Percentiles rank a stretch among this genome's conserved stretches.
phyloP scores from a whole-genome alignment of 768 basidiomycete species.

The Kwoniella sp. region DNA sequence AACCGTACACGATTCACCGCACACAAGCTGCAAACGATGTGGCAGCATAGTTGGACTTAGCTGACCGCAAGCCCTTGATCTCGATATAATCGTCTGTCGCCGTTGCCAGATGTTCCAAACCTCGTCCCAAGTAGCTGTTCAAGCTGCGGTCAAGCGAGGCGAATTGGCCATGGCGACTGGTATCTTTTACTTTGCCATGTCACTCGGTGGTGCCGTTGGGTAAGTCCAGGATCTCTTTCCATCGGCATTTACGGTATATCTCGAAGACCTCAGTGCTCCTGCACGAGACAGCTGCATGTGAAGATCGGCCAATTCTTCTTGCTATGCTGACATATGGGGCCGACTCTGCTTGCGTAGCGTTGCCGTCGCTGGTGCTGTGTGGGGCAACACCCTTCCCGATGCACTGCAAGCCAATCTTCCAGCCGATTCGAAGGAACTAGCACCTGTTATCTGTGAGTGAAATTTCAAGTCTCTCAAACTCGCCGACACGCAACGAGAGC shows the following conservation, averaged over 20 bases:
- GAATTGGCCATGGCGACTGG: conserved; percentile 17
- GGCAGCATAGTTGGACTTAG: no score
- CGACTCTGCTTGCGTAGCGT: conserved; percentile 1
- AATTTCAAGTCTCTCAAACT: background rate
- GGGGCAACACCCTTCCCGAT: conserved; percentile 12
- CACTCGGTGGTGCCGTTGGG: conserved; percentile 18
- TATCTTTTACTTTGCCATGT: conserved; percentile 21
- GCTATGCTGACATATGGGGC: background rate
- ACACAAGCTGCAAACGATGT: no score
- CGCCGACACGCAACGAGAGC: background rate
- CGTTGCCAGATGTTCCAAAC: conserved; percentile 15
- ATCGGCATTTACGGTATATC: no score
- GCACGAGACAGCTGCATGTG: no score
- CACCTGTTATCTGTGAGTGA: conserved; percentile 15
- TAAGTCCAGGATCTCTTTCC: background rate
- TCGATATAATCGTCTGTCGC: no score
- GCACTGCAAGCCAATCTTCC: conserved; percentile 6
- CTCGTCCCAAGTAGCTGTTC: conserved; percentile 11
- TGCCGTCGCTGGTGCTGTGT: conserved; percentile 12
- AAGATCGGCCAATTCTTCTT: no score
- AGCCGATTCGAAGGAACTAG: conserved; percentile 5
- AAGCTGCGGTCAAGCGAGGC: conserved; percentile 16
- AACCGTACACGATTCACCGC: background rate
- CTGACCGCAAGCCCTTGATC: no score
- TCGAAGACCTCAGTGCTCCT: no score